Percentiles rank a stretch among this genome's conserved stretches.
These are phyloP conservation scores for Fusarium beomiforme DNA, from an alignment of 2,329 filamentous ascomycete species.

Conservation along the genomic window DNA sequence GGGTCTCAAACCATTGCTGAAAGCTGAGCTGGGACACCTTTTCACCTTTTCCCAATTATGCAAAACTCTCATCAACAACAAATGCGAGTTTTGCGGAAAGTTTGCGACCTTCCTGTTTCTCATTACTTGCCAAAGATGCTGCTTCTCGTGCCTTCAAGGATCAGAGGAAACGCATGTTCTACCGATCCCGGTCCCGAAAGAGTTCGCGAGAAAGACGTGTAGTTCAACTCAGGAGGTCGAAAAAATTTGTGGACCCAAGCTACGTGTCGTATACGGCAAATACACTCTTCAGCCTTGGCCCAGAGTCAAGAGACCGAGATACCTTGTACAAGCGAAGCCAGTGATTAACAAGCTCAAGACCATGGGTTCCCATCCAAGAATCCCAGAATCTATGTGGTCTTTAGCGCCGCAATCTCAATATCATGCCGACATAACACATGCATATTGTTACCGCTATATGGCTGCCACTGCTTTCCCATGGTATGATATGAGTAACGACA, in stretches of 20 bases:
- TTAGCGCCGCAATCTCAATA: not conserved
- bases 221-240: not conserved
- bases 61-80: not conserved
- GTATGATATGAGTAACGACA: not conserved
- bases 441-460: slow-evolving; percentile 21
- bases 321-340: not conserved
- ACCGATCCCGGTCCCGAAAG: not conserved
- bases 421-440: not conserved
- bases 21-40: not conserved
- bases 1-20: slow-evolving; percentile 14
- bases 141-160: slow-evolving; percentile 19
- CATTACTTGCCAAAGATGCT: slow-evolving; percentile 2
- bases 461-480: slow-evolving; percentile 1
- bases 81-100: slow-evolving; percentile 1
- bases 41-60: not conserved
- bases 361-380: not conserved
- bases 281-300: slow-evolving; percentile 14
- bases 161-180: not conserved
- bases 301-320: slow-evolving; percentile 6
- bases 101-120: slow-evolving; percentile 16
- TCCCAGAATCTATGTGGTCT: not conserved
- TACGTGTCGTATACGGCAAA: slow-evolving; percentile 7
- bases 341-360: not conserved
- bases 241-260: not conserved
- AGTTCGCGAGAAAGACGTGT: not conserved